These are phyloP conservation scores for Entrophospora sp. DNA, from an alignment of 192 early-diverging fungal genomes.

Conservation along the genomic window DNA sequence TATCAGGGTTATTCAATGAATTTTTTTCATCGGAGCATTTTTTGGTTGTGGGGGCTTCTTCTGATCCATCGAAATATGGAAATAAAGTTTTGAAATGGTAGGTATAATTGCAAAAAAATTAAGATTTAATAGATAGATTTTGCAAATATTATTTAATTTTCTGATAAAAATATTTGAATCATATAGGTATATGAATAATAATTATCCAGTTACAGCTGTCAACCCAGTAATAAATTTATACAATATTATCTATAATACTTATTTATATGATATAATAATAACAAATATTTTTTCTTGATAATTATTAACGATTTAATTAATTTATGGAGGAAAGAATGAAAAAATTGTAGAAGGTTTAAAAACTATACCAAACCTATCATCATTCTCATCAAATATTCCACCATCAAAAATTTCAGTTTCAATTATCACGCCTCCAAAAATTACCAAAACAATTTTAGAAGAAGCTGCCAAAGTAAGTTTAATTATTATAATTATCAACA, in stretches of 20 bases:
- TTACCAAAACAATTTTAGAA: slow-evolving; percentile 50
- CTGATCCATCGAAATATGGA: slow-evolving; percentile 68
- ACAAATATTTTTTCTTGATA: too few relatives aligned
- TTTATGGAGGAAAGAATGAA: too few relatives aligned
- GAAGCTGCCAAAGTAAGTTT: slow-evolving; percentile 35
- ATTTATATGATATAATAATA: too few relatives aligned
- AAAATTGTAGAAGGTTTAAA: slow-evolving; percentile 29
- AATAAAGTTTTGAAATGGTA: slow-evolving; percentile 80
- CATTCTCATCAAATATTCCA: slow-evolving; percentile 26
- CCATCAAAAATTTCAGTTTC: slow-evolving; percentile 47
- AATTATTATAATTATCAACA: neutral
- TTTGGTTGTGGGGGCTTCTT: slow-evolving; percentile 72
- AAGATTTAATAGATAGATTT: too few relatives aligned
- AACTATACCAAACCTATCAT: slow-evolving; percentile 29
- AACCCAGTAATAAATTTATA: slow-evolving; percentile 25
- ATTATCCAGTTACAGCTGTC: slow-evolving; percentile 23
- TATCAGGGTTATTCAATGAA: slow-evolving; percentile 25
- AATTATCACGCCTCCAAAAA: slow-evolving; percentile 59
- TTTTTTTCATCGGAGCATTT: slow-evolving; percentile 50
- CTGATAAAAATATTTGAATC: neutral
- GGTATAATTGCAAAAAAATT: neutral
- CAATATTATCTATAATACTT: too few relatives aligned
- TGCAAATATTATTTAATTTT: too few relatives aligned
- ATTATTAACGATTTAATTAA: too few relatives aligned
- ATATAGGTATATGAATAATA: slow-evolving; percentile 24